Conservation (phyloP, 306 rosid genomes). For the Vicia sativa region DNA sequence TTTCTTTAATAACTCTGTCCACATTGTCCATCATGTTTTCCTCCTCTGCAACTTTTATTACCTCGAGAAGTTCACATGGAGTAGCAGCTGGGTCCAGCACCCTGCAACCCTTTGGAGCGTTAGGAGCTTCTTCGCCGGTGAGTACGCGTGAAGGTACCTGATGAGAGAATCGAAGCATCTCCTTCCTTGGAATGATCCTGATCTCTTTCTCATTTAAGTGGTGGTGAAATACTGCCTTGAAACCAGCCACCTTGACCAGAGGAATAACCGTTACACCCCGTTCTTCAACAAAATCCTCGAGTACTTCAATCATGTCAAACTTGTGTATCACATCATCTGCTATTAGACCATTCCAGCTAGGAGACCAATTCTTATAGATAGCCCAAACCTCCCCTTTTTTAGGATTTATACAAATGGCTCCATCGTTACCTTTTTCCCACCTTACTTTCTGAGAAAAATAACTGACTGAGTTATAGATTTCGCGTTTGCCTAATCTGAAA, state of each 20-base stretch:
- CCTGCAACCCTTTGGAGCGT: constrained; percentile 88
- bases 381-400: constrained; percentile 95
- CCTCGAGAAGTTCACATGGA: constrained; percentile 73
- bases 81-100: constrained; percentile 95
- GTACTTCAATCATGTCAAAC: constrained; percentile 84
- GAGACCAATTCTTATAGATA: constrained; percentile 84
- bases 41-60: constrained; percentile 51
- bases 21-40: constrained; percentile 47
- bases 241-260: constrained; percentile 88
- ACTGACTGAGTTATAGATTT: constrained; percentile 53
- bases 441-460: constrained; percentile 81
- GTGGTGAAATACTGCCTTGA: constrained; percentile 74
- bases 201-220: constrained; percentile 65
- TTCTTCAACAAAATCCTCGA: constrained; percentile 67
- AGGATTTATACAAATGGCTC: constrained; percentile 70
- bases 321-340: constrained; percentile 63
- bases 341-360: constrained; percentile 80
- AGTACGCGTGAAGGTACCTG: constrained; percentile 71
- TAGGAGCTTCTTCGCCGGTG: constrained; percentile 70
- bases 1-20: constrained; percentile 28
- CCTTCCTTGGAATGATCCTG: constrained; percentile 63
- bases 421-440: constrained; percentile 64
- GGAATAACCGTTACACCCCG: constrained; percentile 70
- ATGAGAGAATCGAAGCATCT: constrained; percentile 86
- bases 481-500: constrained; percentile 64